Percentiles rank a stretch among this genome's conserved stretches.
phyloP scores from a whole-genome alignment of 495 filamentous ascomycete species.

The Saxispiralis lemnorum region DNA sequence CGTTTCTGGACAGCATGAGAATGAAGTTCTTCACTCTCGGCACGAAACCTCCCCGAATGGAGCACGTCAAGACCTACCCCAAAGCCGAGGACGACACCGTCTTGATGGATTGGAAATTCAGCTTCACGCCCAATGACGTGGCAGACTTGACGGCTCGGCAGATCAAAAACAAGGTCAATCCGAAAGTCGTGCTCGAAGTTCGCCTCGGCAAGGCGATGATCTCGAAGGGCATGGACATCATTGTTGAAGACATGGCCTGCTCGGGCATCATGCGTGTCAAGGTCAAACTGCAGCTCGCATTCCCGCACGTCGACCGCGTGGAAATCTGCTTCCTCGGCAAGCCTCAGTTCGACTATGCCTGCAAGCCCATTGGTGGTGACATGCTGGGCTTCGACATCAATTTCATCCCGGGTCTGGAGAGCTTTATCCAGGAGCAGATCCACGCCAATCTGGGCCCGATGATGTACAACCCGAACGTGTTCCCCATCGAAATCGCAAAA shows the following conservation, averaged over 20 bases:
- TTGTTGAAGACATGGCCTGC: constrained; percentile 95
- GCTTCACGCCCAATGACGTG: constrained; percentile 89
- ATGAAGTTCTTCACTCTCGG: constrained; percentile 84
- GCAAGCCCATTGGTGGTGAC: constrained; percentile 92
- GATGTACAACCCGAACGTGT: constrained; percentile 94
- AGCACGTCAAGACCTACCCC: constrained; percentile 94
- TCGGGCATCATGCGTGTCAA: constrained; percentile 89
- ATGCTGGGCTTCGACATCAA: constrained; percentile 95
- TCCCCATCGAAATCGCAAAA: constrained; percentile 96
- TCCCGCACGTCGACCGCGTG: constrained; percentile 83
- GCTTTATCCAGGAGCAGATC: constrained; percentile 88
- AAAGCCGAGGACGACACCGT: constrained; percentile 89
- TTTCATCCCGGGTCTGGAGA: constrained; percentile 85
- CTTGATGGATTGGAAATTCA: constrained; percentile 99
- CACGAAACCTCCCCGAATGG: constrained; percentile 84
- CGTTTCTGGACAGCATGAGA: constrained; percentile 81
- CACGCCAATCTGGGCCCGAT: constrained; percentile 83
- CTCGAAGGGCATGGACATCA: constrained; percentile 90
- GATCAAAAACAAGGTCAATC: constrained; percentile 85
- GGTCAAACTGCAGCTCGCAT: constrained; percentile 87
- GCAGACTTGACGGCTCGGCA: constrained; percentile 81
- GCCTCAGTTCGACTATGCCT: constrained; percentile 80
- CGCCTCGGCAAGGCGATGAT: constrained; percentile 85
- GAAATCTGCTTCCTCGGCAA: constrained; percentile 72
- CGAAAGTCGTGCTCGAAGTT: constrained; percentile 87